Conservation (phyloP, 306 rosid species). For the Rubus idaeus region DNA sequence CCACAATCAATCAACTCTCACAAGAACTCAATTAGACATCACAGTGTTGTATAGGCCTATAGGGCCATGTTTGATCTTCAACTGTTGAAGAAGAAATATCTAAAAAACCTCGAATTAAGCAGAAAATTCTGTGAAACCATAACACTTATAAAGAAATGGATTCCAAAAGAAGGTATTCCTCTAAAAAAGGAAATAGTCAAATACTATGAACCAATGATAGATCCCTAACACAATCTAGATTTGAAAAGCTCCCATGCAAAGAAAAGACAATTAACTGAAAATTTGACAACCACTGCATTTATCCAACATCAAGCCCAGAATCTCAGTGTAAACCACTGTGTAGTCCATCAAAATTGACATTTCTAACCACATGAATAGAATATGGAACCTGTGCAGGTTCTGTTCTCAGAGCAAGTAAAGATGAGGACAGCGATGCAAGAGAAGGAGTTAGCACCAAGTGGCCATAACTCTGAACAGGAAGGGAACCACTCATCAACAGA, state of each 20-base stretch:
- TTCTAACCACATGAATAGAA: constrained; percentile 24
- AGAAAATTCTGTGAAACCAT: not conserved
- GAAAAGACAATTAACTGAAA: not conserved
- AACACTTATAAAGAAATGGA: too few relatives aligned
- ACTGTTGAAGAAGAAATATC: not conserved
- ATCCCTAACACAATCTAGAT: not conserved
- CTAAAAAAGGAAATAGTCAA: not conserved
- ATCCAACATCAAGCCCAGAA: constrained; percentile 12
- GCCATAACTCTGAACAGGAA: constrained; percentile 52
- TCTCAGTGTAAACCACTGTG: not conserved
- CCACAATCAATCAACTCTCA: not conserved
- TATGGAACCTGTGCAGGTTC: constrained; percentile 55
- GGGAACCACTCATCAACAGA: constrained; percentile 50
- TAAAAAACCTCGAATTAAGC: not conserved
- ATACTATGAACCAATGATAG: not conserved
- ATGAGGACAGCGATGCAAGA: constrained; percentile 77
- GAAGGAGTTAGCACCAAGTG: constrained; percentile 55
- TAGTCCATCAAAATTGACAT: constrained; percentile 16
- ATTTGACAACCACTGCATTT: not conserved
- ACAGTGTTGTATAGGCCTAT: not conserved
- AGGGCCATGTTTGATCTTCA: not conserved
- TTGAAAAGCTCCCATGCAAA: not conserved
- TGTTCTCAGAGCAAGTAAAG: constrained; percentile 77
- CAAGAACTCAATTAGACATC: not conserved
- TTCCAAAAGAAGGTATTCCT: too few relatives aligned